Evolutionary conservation across 768 basidiomycete genomes (phyloP).

Genomic region (Termitomyces eurrhizus): DNA sequence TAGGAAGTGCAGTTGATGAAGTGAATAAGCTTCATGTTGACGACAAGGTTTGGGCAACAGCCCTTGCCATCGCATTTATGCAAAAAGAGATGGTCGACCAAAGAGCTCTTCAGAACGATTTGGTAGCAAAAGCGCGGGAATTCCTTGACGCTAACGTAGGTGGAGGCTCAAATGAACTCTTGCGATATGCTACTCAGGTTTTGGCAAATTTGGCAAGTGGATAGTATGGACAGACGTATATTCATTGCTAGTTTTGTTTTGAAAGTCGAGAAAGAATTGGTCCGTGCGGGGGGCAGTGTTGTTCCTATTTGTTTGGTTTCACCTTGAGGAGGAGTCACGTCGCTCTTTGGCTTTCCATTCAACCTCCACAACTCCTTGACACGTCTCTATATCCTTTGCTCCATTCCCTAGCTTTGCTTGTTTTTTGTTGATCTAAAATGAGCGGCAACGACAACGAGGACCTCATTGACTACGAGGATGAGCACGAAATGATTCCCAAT

Average conservation of each 20-base stretch:
- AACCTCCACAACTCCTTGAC: conserved; percentile 23
- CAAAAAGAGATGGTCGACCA: conserved; percentile 31
- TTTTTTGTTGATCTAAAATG: conserved; percentile 42
- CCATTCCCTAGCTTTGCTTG: conserved; percentile 13
- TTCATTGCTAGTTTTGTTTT: neutral
- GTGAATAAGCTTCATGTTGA: conserved; percentile 27
- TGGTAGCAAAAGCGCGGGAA: conserved; percentile 38
- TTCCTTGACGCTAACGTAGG: conserved; percentile 25
- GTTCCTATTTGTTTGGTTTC: conserved; percentile 22
- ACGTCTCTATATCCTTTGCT: neutral
- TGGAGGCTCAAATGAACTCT: conserved; percentile 16
- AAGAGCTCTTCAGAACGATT: conserved; percentile 37
- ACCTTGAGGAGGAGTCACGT: conserved; percentile 21
- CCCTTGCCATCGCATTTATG: conserved; percentile 43
- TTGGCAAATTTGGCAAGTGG: neutral
- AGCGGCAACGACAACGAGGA: conserved; percentile 86
- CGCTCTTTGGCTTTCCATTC: conserved; percentile 17
- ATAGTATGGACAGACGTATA: neutral
- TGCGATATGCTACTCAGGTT: conserved; percentile 10
- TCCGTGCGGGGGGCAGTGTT: conserved; percentile 29
- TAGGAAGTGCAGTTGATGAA: conserved; percentile 24
- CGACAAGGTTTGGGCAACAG: conserved; percentile 43
- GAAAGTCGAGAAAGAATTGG: conserved; percentile 12
- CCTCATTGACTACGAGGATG: conserved; percentile 93
- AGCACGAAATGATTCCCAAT: conserved; percentile 72